Percentiles rank a stretch among this genome's conserved stretches.
Evolutionary conservation across 2,329 filamentous ascomycete genomes (phyloP).

Genomic region (Blastomyces emzantsi): DNA sequence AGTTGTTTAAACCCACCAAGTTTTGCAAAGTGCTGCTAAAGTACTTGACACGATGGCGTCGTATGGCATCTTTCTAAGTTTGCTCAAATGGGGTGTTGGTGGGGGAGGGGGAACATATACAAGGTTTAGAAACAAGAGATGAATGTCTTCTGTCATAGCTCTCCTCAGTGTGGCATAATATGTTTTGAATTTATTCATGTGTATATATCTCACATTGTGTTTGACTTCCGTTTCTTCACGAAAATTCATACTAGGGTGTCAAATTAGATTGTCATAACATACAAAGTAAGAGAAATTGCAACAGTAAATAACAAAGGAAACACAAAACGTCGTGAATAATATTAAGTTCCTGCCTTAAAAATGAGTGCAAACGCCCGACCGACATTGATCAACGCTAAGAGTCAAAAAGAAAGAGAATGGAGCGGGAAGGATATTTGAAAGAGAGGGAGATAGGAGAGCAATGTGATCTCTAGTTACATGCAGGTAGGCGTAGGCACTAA

Average conservation of each 20-base stretch:
- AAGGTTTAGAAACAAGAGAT: not conserved
- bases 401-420: not conserved
- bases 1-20: no score
- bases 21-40: not conserved
- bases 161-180: not conserved
- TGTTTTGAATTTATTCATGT: not conserved
- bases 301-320: not conserved
- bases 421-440: not conserved
- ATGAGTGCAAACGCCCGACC: not conserved
- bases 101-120: no score
- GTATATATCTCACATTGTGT: not conserved
- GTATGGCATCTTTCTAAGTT: not conserved
- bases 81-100: not conserved
- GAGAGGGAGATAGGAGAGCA: not conserved
- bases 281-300: not conserved
- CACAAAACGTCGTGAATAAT: not conserved
- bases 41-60: not conserved
- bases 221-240: not conserved
- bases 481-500: not conserved
- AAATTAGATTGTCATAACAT: not conserved
- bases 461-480: not conserved
- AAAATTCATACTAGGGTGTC: not conserved
- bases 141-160: not conserved
- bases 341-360: constrained; percentile 5
- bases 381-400: constrained; percentile 2